Base-by-base conservation (phyloP, 202 grass and related monocot species). In the Eragrostis tef region DNA sequence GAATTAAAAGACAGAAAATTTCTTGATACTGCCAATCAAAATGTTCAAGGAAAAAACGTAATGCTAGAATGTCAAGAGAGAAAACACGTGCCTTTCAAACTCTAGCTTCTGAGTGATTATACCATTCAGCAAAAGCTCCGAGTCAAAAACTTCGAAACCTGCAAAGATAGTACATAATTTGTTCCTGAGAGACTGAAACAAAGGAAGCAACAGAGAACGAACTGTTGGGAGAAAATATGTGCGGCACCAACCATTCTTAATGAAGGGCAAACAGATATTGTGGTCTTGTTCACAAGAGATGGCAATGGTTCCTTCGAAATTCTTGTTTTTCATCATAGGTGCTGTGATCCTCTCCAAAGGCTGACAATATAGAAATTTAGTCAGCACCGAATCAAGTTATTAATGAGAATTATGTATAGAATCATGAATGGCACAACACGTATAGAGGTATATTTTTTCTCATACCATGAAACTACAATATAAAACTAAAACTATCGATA, bases 91-190 rank as follows among this genome's bases (percentile, higher is more conserved):
- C 88, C 91, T 94, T 58, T 81, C 77, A 17, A 92, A 94, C 67
- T 90, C 89, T 60, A 94, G 78, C 66, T 87, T 92, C 78, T 97
- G 91, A 10, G 79, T 83, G 47, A 92, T 78, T 56, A 94, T 92
- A 70, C 87, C 91, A 84, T 89, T 94, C 52, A 97, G 54, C 34
- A 92, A 78, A 78, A 94, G 81, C 81, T 93, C 92, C 3, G 92
- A 90, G 62, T 90, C 84, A 52, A 90, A 97, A 27, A 86, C 64
- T 79, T 71, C 67, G 16, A 89, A 75, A 49, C 94, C 92, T 97
- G 81, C 31, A 83, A 57, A 22, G 2, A 50, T 45, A 56, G 27
- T 64, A 41, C 10, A 77, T 3, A 56, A 71, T 11, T 49, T 58
- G 16, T 56, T 80, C 1, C 5, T 41, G 6, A 64, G 62, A 75